Percentiles rank a stretch among this genome's conserved stretches.
These are phyloP conservation scores for Fusarium mexicanum DNA, from an alignment of 2,329 filamentous ascomycete genomes.

Conservation along the genomic window DNA sequence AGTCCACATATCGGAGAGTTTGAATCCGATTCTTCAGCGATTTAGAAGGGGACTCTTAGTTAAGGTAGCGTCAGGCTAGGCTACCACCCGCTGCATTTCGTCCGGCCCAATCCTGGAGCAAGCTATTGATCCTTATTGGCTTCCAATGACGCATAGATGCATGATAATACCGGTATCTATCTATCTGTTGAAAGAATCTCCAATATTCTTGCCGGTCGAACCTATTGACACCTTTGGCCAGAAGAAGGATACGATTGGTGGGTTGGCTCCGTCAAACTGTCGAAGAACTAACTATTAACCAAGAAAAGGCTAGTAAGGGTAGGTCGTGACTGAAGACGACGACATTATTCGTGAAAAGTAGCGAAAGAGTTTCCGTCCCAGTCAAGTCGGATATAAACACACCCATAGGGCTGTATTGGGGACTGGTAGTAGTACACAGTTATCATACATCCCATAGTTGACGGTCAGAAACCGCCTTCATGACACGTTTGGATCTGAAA, in stretches of 20 bases:
- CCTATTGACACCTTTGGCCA: neutral
- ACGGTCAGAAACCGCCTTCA: neutral
- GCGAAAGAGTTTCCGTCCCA: neutral
- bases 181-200: neutral
- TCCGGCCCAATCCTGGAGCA: slow-evolving; percentile 5
- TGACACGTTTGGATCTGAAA: neutral
- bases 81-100: slow-evolving; percentile 2
- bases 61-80: slow-evolving; percentile 4
- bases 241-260: neutral
- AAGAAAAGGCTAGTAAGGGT: neutral
- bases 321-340: neutral
- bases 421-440: neutral
- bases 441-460: too few species aligned
- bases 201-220: neutral
- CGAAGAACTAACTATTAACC: neutral
- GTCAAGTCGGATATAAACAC: neutral
- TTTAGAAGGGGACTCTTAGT: neutral
- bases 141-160: slow-evolving; percentile 11
- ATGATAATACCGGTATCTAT: neutral
- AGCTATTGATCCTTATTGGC: neutral
- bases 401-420: neutral
- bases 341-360: slow-evolving; percentile 10
- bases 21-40: slow-evolving; percentile 4
- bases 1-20: neutral
- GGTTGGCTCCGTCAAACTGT: neutral